phyloP scores from a whole-genome alignment of 202 grass and related monocot genomes.

The Saccharum hybrid region DNA sequence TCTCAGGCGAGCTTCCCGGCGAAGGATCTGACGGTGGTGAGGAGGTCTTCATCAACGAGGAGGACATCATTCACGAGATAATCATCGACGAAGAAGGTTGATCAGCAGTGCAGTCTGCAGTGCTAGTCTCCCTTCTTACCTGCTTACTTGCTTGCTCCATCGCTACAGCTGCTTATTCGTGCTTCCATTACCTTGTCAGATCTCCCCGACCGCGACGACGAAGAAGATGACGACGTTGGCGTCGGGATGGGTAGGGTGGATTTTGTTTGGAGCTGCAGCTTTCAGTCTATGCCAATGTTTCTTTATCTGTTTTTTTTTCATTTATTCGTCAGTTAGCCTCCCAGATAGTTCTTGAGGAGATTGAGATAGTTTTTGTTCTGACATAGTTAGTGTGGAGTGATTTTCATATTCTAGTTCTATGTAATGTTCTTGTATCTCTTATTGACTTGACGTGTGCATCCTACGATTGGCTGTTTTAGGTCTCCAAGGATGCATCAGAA shows the following conservation, averaged over 20 bases:
- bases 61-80: slow-evolving; percentile 69
- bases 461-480: not conserved
- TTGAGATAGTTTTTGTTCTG: not conserved
- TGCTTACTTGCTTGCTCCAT: not conserved
- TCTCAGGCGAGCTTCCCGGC: not conserved
- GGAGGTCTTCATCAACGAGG: slow-evolving; percentile 57
- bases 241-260: slow-evolving; percentile 39
- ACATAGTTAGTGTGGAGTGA: not conserved
- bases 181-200: slow-evolving; percentile 37
- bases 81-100: slow-evolving; percentile 77
- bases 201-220: slow-evolving; percentile 64
- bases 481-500: not conserved
- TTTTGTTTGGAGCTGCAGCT: not conserved
- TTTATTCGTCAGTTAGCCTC: not conserved
- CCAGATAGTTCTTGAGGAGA: not conserved
- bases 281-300: too few species aligned
- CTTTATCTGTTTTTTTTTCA: not conserved
- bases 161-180: not conserved
- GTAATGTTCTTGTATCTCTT: not conserved
- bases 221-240: slow-evolving; percentile 13
- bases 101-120: not conserved
- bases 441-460: not conserved
- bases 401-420: not conserved
- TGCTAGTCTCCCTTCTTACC: not conserved
- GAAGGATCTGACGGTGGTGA: slow-evolving; percentile 52